Percentiles rank a stretch among this genome's conserved stretches.
Evolutionary conservation across 257 asterid genomes (phyloP).

Genomic region (Mentha longifolia): DNA sequence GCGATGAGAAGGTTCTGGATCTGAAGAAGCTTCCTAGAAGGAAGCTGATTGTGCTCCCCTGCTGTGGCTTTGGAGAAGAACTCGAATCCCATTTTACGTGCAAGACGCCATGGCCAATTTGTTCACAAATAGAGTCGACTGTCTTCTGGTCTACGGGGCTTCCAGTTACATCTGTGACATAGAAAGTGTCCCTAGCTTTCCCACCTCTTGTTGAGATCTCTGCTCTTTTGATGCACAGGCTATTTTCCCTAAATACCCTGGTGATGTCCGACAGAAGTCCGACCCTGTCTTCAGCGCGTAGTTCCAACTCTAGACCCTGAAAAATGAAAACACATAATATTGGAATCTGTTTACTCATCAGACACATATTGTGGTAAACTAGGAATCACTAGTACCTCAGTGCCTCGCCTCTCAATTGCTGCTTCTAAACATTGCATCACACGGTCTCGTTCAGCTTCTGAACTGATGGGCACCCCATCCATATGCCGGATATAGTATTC

Average conservation of each 20-base stretch:
- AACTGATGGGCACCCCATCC: constrained; percentile 80
- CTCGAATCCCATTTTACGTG: constrained; percentile 58
- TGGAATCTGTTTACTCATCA: neutral
- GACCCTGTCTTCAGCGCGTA: constrained; percentile 64
- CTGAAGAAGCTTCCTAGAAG: constrained; percentile 62
- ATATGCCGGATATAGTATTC: constrained; percentile 80
- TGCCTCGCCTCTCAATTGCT: constrained; percentile 79
- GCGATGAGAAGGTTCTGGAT: constrained; percentile 40
- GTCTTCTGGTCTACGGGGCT: constrained; percentile 65
- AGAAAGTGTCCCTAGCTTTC: constrained; percentile 68
- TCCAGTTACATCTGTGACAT: constrained; percentile 74
- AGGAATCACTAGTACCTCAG: constrained; percentile 49
- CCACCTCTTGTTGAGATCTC: constrained; percentile 74
- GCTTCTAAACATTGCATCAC: constrained; percentile 83
- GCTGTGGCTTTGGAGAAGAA: constrained; percentile 45
- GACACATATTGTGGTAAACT: constrained; percentile 11
- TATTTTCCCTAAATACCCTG: constrained; percentile 74
- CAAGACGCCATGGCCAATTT: constrained; percentile 59
- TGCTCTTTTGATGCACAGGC: constrained; percentile 74
- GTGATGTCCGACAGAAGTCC: constrained; percentile 82
- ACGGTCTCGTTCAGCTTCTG: constrained; percentile 83
- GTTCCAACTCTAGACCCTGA: constrained; percentile 75
- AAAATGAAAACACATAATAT: constrained; percentile 20
- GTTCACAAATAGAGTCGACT: constrained; percentile 66
- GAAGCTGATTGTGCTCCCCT: constrained; percentile 59